These are phyloP conservation scores for Micromonas commoda DNA, from an alignment of 139 green algal species.

Conservation along the genomic window DNA sequence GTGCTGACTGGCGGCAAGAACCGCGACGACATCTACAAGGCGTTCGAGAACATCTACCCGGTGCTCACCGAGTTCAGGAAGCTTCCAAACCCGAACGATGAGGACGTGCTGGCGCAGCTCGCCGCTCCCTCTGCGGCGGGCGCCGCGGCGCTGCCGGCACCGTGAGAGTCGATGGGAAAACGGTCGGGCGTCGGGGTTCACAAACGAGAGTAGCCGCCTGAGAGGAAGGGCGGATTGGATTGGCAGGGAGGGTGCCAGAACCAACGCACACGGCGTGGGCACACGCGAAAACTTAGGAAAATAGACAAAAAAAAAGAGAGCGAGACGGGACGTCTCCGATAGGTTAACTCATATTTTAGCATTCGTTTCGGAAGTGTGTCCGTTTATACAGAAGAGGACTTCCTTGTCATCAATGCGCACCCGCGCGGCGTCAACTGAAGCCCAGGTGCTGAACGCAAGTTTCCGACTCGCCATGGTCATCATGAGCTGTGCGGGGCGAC, in stretches of 20 bases:
- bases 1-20: slow-evolving; percentile 71
- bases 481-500: too few species aligned
- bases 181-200: too few species aligned
- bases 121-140: not conserved
- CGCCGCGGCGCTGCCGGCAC: slow-evolving; percentile 13
- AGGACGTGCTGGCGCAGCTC: not conserved
- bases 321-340: not conserved
- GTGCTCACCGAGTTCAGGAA: slow-evolving; percentile 87
- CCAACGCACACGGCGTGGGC: not conserved
- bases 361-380: too few species aligned
- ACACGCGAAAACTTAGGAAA: not conserved
- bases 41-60: slow-evolving; percentile 98
- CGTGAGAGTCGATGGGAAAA: not conserved
- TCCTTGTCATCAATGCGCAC: too few species aligned
- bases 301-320: not conserved
- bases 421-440: too few species aligned
- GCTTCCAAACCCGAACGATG: slow-evolving; percentile 2
- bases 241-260: not conserved
- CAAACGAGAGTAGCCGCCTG: too few species aligned
- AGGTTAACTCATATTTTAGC: too few species aligned
- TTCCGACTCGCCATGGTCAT: too few species aligned
- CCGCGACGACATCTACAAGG: slow-evolving; percentile 92
- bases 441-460: too few species aligned
- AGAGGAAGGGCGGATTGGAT: not conserved
- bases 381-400: too few species aligned